Evolutionary conservation across 257 asterid species (phyloP), one percentile per base, ranked within the genome.

Genomic region (Capsicum baccatum): DNA sequence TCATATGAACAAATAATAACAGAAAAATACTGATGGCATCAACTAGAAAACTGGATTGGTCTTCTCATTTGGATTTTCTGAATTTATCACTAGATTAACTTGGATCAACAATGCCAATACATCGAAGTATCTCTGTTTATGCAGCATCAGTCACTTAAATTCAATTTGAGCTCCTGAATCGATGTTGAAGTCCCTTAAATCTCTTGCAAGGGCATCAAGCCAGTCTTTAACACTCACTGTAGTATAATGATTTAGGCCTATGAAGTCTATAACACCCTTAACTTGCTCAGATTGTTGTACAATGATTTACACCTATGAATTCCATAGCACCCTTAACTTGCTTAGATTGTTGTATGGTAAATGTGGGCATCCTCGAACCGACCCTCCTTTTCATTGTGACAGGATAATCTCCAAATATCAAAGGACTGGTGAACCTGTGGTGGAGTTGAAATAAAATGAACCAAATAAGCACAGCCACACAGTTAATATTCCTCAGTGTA

Each of bases 231-330:
- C 57, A 19, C 7, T 81, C 4, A 57, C 1, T 10, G 91, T 85
- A 0, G 3, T 2, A 79, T 91, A 92, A 85, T 89, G 89, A 86
- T 92, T 93, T 64, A 92, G 42, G 73, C 94, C 94, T 52, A 92
- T 83, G 76, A 92, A 93, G 86, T 93, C 97, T 55, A 81, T 8
- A 7, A 95, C 86, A 66, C 92, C 94, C 88, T 92, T 92, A 7
- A 92, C 80, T 74, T 86, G 89, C 84, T 90, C 84, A 1, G 88
- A 84, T 83, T 93, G 92, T 1, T 70, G 47, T 37, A 73, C 54
- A 70, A n/a, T 1, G 48, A 87, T 92, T 93, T 64, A 92, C 37
- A 69, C 94, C 94, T 52, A 92, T 83, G 78, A 92, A 93, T 85
- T 93, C 97, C 50, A 81, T 9, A 7, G 97, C 87, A 67, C 92